These are phyloP conservation scores for Tuber brumale DNA, from an alignment of 495 filamentous ascomycete genomes.

Conservation along the genomic window DNA sequence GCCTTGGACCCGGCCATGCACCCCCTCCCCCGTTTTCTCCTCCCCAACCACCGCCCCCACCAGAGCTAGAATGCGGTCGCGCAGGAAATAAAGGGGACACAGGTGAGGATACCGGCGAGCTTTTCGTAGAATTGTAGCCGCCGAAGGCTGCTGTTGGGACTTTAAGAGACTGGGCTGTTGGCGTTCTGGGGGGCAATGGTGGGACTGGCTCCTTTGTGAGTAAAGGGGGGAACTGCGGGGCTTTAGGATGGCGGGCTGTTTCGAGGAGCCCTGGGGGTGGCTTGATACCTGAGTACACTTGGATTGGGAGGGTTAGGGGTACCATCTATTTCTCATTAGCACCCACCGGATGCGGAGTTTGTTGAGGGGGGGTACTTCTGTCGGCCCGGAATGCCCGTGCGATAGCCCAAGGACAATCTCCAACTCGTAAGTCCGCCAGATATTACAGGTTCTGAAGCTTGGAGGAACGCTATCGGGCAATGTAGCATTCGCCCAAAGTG, in stretches of 20 bases:
- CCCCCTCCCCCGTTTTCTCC: background rate
- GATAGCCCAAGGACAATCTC: slow-evolving; percentile 69
- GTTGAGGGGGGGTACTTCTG: slow-evolving; percentile 48
- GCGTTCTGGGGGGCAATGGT: slow-evolving; percentile 33
- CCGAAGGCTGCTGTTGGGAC: slow-evolving; percentile 43
- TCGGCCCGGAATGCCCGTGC: slow-evolving; percentile 42
- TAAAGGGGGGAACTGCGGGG: slow-evolving; percentile 32
- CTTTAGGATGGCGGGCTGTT: slow-evolving; percentile 48
- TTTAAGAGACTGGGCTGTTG: slow-evolving; percentile 40
- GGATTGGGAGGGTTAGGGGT: slow-evolving; percentile 67
- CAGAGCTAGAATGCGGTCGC: slow-evolving; percentile 28
- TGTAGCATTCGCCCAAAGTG: slow-evolving; percentile 60
- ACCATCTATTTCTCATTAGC: slow-evolving; percentile 57
- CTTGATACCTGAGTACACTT: slow-evolving; percentile 84
- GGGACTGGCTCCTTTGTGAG: slow-evolving; percentile 17
- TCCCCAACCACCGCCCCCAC: slow-evolving; percentile 22
- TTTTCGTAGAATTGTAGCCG: slow-evolving; percentile 21
- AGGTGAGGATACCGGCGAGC: slow-evolving; percentile 19
- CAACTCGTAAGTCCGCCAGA: slow-evolving; percentile 71
- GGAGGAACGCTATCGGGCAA: slow-evolving; percentile 81
- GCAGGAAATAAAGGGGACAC: slow-evolving; percentile 27
- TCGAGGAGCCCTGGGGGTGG: slow-evolving; percentile 70
- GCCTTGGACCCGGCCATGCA: background rate
- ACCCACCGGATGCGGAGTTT: slow-evolving; percentile 60
- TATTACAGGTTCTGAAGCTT: slow-evolving; percentile 81